Evolutionary conservation across 1,284 basidiomycete genomes (phyloP).

Genomic region (Cutaneotrichosporon daszewskae): DNA sequence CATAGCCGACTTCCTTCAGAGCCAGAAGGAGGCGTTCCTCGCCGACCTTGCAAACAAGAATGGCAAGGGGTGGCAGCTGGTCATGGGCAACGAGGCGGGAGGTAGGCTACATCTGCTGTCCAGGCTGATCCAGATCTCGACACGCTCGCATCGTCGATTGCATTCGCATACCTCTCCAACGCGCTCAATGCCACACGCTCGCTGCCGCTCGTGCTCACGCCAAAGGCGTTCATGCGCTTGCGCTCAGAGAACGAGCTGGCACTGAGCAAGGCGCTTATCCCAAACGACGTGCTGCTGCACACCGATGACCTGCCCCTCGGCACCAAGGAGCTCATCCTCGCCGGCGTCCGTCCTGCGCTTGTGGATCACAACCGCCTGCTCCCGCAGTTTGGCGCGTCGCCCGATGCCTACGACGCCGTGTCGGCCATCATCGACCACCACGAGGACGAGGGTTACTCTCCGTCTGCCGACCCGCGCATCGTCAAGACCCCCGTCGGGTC

Average conservation of each 20-base stretch:
- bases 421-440: conserved; percentile 89
- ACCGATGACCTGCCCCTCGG: conserved; percentile 43
- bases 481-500: conserved; percentile 63
- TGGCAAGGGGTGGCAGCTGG: conserved; percentile 65
- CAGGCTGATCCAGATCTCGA: conserved; percentile 65
- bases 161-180: conserved; percentile 66
- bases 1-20: conserved; percentile 46
- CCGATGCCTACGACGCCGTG: conserved; percentile 49
- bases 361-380: conserved; percentile 83
- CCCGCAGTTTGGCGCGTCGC: conserved; percentile 50
- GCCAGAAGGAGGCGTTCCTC: conserved; percentile 52
- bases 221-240: conserved; percentile 63
- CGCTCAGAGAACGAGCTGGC: conserved; percentile 83
- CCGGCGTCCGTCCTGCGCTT: conserved; percentile 63
- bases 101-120: conserved; percentile 52
- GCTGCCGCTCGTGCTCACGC: conserved; percentile 71
- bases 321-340: conserved; percentile 48
- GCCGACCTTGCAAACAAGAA: conserved; percentile 49
- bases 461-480: conserved; percentile 59
- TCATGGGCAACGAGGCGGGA: conserved; percentile 88
- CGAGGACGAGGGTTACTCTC: conserved; percentile 69
- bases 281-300: conserved; percentile 52
- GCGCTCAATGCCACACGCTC: conserved; percentile 53
- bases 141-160: conserved; percentile 73
- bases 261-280: conserved; percentile 60